A percentile compares a stretch with the other conserved stretches of the same genome.
These are phyloP conservation scores for Themeda triandra DNA, from an alignment of 176 grass and related monocot genomes.

Conservation along the genomic window DNA sequence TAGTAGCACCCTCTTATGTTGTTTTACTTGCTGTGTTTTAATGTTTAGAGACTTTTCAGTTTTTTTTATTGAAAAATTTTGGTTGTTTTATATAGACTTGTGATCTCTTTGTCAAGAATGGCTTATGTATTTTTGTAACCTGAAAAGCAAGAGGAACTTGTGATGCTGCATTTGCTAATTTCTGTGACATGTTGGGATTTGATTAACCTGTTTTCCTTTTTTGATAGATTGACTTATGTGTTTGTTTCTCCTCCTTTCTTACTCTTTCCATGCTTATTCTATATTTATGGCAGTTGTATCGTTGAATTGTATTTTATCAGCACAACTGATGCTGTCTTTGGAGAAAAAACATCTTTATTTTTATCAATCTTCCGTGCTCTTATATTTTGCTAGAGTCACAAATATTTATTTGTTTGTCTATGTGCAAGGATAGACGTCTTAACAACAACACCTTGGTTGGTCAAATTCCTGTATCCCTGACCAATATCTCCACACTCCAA, in stretches of 20 bases:
- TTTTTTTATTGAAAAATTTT: neutral
- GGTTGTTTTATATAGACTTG: neutral
- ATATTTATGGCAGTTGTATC: neutral
- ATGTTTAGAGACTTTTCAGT: conserved; percentile 14
- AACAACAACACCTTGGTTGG: conserved; percentile 71
- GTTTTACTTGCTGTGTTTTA: conserved; percentile 4
- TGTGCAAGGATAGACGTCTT: conserved; percentile 68
- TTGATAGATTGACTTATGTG: neutral
- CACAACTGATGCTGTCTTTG: neutral
- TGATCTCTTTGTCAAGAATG: conserved; percentile 22
- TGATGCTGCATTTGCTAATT: neutral
- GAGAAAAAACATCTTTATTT: neutral
- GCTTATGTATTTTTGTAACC: neutral
- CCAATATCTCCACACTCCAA: conserved; percentile 60
- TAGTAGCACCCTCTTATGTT: neutral
- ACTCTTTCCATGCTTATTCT: conserved; percentile 15
- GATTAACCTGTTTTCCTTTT: neutral
- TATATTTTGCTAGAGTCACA: conserved; percentile 3
- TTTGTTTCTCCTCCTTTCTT: conserved; percentile 6
- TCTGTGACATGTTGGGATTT: neutral
- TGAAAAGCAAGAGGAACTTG: conserved; percentile 9
- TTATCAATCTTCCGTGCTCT: neutral
- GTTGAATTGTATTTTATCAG: neutral
- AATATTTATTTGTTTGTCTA: conserved; percentile 39
- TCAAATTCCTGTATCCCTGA: conserved; percentile 58